These are phyloP conservation scores for Vitis rotundifolia DNA, from an alignment of 164 flowering plant species.

Conservation along the genomic window DNA sequence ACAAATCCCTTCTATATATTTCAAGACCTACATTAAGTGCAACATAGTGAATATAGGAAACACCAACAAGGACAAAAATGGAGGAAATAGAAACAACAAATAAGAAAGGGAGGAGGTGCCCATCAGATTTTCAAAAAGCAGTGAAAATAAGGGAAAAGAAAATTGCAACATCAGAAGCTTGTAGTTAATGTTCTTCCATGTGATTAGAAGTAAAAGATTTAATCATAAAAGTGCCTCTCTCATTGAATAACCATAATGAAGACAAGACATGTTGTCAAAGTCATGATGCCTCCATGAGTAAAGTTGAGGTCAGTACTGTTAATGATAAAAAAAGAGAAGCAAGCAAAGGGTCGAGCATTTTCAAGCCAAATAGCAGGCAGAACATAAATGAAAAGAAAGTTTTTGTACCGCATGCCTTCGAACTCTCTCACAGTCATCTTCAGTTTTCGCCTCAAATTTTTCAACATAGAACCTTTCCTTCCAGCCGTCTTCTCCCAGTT, in stretches of 20 bases:
- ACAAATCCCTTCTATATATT: slow-evolving; percentile 60
- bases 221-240: no score
- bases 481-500: slow-evolving; percentile 42
- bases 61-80: not conserved
- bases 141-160: no score
- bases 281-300: no score
- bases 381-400: not conserved
- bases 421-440: slow-evolving; percentile 26
- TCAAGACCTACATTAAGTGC: slow-evolving; percentile 42
- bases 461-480: slow-evolving; percentile 39
- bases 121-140: no score
- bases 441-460: slow-evolving; percentile 32
- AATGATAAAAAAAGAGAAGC: no score
- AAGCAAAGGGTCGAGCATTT: not conserved
- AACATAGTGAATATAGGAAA: not conserved
- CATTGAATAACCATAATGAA: no score
- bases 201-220: no score
- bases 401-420: slow-evolving; percentile 32
- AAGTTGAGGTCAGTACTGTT: no score
- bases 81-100: not conserved
- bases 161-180: no score
- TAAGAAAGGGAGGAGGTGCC: no score
- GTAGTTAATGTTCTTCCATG: no score
- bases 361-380: not conserved
- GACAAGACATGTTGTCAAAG: no score